These are phyloP conservation scores for Penicillium steckii DNA, from an alignment of 495 filamentous ascomycete species.

Conservation along the genomic window DNA sequence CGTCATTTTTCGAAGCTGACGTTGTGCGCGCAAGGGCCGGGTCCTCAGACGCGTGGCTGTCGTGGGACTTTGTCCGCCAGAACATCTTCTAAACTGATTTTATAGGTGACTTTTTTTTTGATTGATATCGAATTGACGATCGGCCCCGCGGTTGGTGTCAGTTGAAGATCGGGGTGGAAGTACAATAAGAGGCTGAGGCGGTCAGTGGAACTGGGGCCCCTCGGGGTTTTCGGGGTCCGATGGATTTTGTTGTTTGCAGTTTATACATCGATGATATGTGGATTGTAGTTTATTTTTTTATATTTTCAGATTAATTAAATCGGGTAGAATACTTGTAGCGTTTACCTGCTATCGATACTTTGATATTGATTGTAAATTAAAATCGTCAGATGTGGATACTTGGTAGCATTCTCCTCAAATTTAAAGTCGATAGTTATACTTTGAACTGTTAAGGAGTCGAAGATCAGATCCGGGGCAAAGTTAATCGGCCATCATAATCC, in stretches of 20 bases:
- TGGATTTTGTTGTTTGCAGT: too few species aligned
- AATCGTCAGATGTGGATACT: not conserved
- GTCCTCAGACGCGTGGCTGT: constrained; percentile 29
- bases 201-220: not conserved
- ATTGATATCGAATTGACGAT: too few species aligned
- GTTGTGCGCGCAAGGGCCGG: constrained; percentile 19
- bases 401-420: not conserved
- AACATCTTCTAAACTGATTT: constrained; percentile 19
- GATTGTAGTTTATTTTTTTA: too few species aligned
- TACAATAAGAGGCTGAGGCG: constrained; percentile 6
- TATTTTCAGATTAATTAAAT: too few species aligned
- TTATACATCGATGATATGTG: too few species aligned
- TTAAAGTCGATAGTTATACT: not conserved
- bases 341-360: too few species aligned
- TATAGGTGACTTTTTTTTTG: not conserved
- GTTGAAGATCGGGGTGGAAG: constrained; percentile 1
- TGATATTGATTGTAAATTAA: too few species aligned
- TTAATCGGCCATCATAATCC: not conserved
- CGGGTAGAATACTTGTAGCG: too few species aligned
- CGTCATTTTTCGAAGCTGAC: constrained; percentile 39
- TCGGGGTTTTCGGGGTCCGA: not conserved
- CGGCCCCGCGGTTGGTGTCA: not conserved
- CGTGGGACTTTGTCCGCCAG: constrained; percentile 38
- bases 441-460: not conserved
- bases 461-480: not conserved